Conservation (phyloP, 2,329 filamentous ascomycete species). For the Colletotrichum tofieldiae region DNA sequence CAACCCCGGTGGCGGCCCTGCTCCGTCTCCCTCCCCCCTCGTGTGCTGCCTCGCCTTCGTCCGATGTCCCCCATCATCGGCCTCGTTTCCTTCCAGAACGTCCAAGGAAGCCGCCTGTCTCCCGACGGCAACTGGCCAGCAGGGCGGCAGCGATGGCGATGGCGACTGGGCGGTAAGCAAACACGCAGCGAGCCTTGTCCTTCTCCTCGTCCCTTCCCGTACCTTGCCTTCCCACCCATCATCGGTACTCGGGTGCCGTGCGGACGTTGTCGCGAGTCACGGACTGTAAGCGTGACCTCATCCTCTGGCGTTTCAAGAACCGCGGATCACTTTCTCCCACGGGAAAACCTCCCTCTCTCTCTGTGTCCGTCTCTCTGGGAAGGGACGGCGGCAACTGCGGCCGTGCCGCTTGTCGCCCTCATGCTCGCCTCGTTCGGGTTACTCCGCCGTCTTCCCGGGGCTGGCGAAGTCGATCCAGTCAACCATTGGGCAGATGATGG, state of each 20-base stretch:
- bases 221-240: neutral
- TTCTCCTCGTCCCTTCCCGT: neutral
- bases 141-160: no score
- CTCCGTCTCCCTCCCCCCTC: neutral
- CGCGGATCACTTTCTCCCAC: slow-evolving; percentile 21
- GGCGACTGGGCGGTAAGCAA: neutral
- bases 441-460: neutral
- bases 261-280: slow-evolving; percentile 5
- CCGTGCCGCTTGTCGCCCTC: neutral
- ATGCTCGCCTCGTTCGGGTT: neutral
- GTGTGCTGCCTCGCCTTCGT: slow-evolving; percentile 19
- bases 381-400: neutral
- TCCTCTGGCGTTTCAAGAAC: slow-evolving; percentile 32
- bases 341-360: neutral
- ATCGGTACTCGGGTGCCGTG: slow-evolving; percentile 1
- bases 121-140: neutral
- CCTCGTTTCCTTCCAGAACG: slow-evolving; percentile 36
- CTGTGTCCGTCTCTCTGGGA: neutral
- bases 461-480: neutral
- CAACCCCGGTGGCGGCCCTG: neutral
- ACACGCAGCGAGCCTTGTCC: neutral
- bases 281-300: slow-evolving; percentile 2
- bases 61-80: slow-evolving; percentile 1
- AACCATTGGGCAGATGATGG: neutral
- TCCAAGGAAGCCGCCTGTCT: neutral